A percentile compares a stretch with the other conserved stretches of the same genome.
Evolutionary conservation across 176 grass and related monocot genomes (phyloP).

Genomic region (Phragmites australis): DNA sequence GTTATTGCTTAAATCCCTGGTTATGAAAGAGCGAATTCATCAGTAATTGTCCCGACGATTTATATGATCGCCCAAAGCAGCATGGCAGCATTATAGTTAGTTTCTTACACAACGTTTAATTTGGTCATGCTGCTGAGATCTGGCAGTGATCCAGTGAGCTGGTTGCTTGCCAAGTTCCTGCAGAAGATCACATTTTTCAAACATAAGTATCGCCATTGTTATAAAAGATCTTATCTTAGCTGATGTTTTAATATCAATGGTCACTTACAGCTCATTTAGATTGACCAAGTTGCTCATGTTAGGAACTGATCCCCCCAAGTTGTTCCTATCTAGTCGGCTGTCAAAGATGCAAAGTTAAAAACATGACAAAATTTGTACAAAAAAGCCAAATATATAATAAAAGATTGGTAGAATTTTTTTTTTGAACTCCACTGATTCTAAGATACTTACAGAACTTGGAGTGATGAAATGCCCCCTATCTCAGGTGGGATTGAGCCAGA

Average conservation of each 20-base stretch:
- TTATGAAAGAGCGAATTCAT: slow-evolving; percentile 7
- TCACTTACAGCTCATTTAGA: slow-evolving; percentile 56
- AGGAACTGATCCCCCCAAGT: slow-evolving; percentile 31
- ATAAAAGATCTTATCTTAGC: not conserved
- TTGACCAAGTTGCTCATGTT: slow-evolving; percentile 44
- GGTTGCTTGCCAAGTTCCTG: slow-evolving; percentile 80
- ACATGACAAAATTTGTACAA: not conserved
- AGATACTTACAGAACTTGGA: slow-evolving; percentile 60
- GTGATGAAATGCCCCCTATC: slow-evolving; percentile 29
- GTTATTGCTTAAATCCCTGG: slow-evolving; percentile 87
- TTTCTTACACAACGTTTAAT: slow-evolving; percentile 72
- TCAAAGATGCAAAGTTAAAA: slow-evolving; percentile 27
- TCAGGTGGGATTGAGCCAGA: slow-evolving; percentile 43
- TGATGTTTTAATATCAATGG: not conserved
- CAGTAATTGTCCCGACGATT: not conserved
- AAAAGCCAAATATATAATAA: not conserved
- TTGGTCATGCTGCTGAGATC: slow-evolving; percentile 54
- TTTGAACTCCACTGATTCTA: not conserved
- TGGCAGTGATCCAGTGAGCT: slow-evolving; percentile 59
- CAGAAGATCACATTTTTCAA: slow-evolving; percentile 28
- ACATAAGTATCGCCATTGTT: not conserved
- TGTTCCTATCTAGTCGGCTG: slow-evolving; percentile 57
- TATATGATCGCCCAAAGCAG: slow-evolving; percentile 4
- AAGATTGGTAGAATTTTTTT: not conserved
- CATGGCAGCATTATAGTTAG: not conserved